These are phyloP conservation scores for Panicum virgatum DNA, from an alignment of 202 grass and related monocot genomes.

Conservation along the genomic window DNA sequence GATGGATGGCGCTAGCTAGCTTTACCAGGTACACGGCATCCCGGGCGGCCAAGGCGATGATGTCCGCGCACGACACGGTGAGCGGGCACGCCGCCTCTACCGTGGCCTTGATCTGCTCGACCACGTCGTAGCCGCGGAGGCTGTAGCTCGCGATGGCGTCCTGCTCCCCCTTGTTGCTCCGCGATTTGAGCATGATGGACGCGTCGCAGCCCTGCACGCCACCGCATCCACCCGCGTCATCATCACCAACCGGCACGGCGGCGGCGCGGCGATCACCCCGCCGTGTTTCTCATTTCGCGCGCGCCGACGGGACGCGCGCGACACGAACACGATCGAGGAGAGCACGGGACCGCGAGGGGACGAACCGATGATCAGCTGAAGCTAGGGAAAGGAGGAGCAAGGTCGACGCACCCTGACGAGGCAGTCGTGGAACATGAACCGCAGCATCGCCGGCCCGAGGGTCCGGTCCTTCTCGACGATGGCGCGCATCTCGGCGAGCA, in stretches of 20 bases:
- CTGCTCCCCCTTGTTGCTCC: constrained; percentile 41
- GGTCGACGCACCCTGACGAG: constrained; percentile 68
- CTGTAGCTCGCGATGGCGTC: constrained; percentile 41
- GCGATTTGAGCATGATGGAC: constrained; percentile 63
- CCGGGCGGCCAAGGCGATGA: constrained; percentile 67
- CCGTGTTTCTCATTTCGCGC: not conserved
- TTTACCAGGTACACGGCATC: constrained; percentile 72
- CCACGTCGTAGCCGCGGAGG: constrained; percentile 53
- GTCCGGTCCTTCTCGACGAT: constrained; percentile 31
- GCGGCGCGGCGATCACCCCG: not conserved
- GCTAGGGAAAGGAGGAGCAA: too few relatives aligned
- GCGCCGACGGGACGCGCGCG: not conserved
- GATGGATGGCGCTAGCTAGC: not conserved
- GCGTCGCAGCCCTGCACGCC: constrained; percentile 64
- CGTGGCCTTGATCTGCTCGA: constrained; percentile 64
- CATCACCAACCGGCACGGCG: not conserved
- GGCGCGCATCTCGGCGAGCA: constrained; percentile 53
- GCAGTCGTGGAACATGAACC: constrained; percentile 77
- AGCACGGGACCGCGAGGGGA: not conserved
- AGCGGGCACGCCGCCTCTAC: constrained; percentile 63
- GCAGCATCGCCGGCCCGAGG: constrained; percentile 61
- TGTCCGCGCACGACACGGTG: constrained; percentile 76
- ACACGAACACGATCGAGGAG: not conserved
- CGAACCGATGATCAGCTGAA: too few relatives aligned
- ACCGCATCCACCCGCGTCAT: too few relatives aligned